A percentile compares a stretch with the other conserved stretches of the same genome.
Evolutionary conservation across 1,284 basidiomycete species (phyloP).

Genomic region (Ceratobasidium sp.): DNA sequence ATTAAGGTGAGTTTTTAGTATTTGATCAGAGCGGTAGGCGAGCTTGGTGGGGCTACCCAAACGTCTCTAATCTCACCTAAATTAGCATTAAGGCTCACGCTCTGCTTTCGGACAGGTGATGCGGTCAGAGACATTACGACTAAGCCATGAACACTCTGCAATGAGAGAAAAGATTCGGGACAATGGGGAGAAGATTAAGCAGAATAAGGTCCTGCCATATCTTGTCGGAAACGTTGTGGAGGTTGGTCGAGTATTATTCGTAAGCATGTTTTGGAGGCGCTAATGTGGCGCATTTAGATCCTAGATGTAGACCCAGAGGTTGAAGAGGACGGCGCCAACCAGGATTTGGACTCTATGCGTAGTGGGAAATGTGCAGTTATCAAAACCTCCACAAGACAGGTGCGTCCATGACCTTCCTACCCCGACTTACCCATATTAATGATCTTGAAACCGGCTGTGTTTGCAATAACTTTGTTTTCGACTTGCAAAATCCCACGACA

Average conservation of each 20-base stretch:
- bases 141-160: constrained; percentile 92
- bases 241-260: constrained; percentile 59
- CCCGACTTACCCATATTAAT: neutral
- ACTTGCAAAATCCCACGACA: neutral
- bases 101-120: constrained; percentile 72
- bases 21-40: constrained; percentile 3
- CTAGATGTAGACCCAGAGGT: constrained; percentile 93
- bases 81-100: neutral
- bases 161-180: constrained; percentile 99
- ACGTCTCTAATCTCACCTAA: neutral
- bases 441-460: neutral
- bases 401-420: constrained; percentile 46
- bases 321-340: constrained; percentile 92
- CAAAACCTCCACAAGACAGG: constrained; percentile 95
- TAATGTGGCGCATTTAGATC: constrained; percentile 68
- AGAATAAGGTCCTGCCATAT: constrained; percentile 99
- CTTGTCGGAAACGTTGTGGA: constrained; percentile 98
- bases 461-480: constrained; percentile 20
- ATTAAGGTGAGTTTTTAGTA: constrained; percentile 71
- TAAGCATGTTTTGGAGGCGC: neutral
- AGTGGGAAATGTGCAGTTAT: constrained; percentile 99
- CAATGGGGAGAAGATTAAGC: constrained; percentile 98
- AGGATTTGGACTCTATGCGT: constrained; percentile 92
- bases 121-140: constrained; percentile 89
- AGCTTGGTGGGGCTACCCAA: neutral